Base-by-base conservation (phyloP, 768 basidiomycete species). In the Lactarius sanguifluus region DNA sequence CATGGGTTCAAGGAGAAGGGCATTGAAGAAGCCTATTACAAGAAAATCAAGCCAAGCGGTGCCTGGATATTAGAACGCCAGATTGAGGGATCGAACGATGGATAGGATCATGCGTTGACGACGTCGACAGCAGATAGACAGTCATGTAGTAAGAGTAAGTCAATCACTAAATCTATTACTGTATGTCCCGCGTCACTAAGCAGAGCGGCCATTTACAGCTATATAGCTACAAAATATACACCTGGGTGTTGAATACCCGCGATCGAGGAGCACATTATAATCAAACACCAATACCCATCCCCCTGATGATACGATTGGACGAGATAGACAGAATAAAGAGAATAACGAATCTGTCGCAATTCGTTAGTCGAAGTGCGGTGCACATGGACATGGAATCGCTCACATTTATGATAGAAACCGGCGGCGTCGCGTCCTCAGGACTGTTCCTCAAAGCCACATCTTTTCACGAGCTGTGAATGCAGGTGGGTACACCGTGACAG, bases 61-160 rank as follows among this genome's bases (percentile, higher is more conserved):
- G 94, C 94, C 25, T 96, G 94, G 94, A 80, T 96, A 66, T 81
- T 96, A 60, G 90, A 95, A 78, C 86, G 83, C 74, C 74, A 73
- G 59, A 77, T 88, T 18, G 83, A 74, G 75, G 73, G 59, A 77
- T 88, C 41, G 52, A 61, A 30, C 52, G 54, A 56, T 32, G 36
- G 61, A 15, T 30, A 69, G 34, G 12, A 40, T 61, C 47, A 61
- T 16, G 32, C 9, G 20, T n/a, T 38, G 5, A 9, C 2, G 10
- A 45, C 20, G 32, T 54, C 38, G 20, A 12, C 38, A 34, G 34
- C 25, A n/a, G 28, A 28, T 56, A 36, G 50, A 9, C 43, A 50
- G 50, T 8, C 30, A 50, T 25, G 32, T 40, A 32, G 69, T 69
- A 36, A 59, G 61, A 38, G 36, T 38, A 38, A 38, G 36, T 38